Evolutionary conservation across 2,329 filamentous ascomycete species (phyloP).

Genomic region (Macrophomina phaseolina): DNA sequence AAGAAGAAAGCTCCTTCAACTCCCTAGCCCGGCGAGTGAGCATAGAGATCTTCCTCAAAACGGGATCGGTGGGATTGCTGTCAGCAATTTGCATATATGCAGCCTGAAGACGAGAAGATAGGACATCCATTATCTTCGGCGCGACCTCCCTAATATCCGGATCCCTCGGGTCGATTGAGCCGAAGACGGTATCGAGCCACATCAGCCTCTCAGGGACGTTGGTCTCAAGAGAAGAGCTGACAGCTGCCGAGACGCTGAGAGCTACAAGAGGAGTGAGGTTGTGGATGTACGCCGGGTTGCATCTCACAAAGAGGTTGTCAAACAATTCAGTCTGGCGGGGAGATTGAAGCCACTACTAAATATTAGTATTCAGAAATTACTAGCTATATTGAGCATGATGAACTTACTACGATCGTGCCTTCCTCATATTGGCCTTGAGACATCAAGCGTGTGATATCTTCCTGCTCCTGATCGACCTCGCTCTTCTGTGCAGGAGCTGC

Average conservation of each 20-base stretch:
- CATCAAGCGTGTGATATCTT: constrained; percentile 68
- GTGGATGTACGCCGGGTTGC: constrained; percentile 62
- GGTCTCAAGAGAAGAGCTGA: constrained; percentile 61
- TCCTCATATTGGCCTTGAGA: constrained; percentile 58
- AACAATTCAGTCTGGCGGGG: constrained; percentile 64
- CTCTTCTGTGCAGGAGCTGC: constrained; percentile 42
- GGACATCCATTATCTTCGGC: constrained; percentile 65
- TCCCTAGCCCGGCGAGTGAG: constrained; percentile 47
- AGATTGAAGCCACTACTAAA: constrained; percentile 66
- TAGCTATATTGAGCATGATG: background rate
- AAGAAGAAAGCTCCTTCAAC: constrained; percentile 22
- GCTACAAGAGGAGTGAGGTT: constrained; percentile 63
- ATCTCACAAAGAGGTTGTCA: constrained; percentile 64
- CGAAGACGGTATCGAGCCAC: constrained; percentile 64
- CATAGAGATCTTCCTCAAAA: constrained; percentile 57
- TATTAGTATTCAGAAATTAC: constrained; percentile 18
- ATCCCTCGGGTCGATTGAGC: constrained; percentile 60
- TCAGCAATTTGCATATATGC: constrained; percentile 64
- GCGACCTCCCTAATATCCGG: constrained; percentile 62
- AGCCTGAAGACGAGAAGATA: constrained; percentile 61
- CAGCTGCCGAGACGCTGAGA: constrained; percentile 67
- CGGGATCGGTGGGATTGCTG: constrained; percentile 56
- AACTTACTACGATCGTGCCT: constrained; percentile 50
- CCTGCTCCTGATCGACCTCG: constrained; percentile 63
- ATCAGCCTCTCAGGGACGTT: constrained; percentile 61